These are phyloP conservation scores for Nicotiana tomentosiformis DNA, from an alignment of 257 asterid species.

Conservation along the genomic window DNA sequence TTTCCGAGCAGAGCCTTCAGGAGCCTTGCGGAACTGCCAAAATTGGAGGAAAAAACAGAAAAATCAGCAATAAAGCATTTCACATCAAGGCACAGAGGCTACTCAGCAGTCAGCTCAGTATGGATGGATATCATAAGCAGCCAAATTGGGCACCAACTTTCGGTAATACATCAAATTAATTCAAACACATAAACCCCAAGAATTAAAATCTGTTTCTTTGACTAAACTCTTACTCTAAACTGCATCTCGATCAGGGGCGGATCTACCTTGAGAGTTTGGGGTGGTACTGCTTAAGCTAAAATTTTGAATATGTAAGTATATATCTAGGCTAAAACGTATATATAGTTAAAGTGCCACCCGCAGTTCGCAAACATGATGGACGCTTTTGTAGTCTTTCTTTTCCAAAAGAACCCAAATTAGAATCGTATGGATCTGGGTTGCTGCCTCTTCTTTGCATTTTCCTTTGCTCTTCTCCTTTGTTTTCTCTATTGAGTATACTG, in stretches of 20 bases:
- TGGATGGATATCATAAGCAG: background rate
- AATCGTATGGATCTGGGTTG: too few species aligned
- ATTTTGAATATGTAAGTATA: too few species aligned
- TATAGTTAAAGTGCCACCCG: too few species aligned
- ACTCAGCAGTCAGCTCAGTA: background rate
- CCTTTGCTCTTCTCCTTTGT: too few species aligned
- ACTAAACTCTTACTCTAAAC: background rate
- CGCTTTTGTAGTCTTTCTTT: too few species aligned
- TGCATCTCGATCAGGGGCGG: background rate
- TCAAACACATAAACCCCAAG: background rate
- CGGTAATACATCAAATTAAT: background rate
- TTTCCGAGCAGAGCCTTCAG: constrained; percentile 70
- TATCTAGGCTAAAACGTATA: too few species aligned
- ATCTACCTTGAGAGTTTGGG: too few species aligned
- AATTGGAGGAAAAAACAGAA: background rate
- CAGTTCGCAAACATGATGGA: too few species aligned
- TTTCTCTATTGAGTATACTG: too few species aligned
- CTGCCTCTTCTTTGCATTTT: too few species aligned
- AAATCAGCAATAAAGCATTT: constrained; percentile 19
- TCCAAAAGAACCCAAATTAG: too few species aligned
- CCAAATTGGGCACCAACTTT: background rate
- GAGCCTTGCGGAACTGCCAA: constrained; percentile 61
- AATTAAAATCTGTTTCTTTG: background rate
- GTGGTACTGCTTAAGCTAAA: too few species aligned
- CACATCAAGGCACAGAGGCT: constrained; percentile 47